Evolutionary conservation across 2,329 filamentous ascomycete species (phyloP).

Genomic region (Cercospora sp.): DNA sequence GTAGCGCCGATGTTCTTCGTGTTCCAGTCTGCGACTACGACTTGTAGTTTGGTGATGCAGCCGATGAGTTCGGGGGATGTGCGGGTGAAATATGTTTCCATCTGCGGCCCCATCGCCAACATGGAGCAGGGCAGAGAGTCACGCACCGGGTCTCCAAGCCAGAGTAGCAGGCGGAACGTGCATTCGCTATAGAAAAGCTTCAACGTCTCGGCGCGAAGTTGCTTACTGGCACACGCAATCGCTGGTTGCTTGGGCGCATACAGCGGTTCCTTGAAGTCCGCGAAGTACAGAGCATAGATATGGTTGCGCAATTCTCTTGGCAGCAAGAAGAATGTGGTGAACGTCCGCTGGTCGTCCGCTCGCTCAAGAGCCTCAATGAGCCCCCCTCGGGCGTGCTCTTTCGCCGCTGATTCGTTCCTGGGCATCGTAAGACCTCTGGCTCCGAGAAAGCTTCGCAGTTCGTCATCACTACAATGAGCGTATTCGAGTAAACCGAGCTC

Average conservation of each 20-base stretch:
- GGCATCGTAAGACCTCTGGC: too few relatives aligned
- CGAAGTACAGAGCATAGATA: constrained; percentile 24
- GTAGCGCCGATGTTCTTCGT: too few relatives aligned
- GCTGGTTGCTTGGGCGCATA: constrained; percentile 21
- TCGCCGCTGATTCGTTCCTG: too few relatives aligned
- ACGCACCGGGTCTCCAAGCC: too few relatives aligned
- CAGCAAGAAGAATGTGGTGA: constrained; percentile 6
- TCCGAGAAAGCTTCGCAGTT: constrained; percentile 1
- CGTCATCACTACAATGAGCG: neutral
- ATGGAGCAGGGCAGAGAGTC: too few relatives aligned
- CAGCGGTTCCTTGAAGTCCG: constrained; percentile 9
- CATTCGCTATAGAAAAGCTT: constrained; percentile 18
- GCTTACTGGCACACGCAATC: constrained; percentile 8
- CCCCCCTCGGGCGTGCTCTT: too few relatives aligned
- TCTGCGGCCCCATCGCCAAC: too few relatives aligned
- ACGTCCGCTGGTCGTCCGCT: neutral
- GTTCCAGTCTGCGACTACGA: too few relatives aligned
- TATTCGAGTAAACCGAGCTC: constrained; percentile 5
- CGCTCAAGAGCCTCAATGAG: neutral
- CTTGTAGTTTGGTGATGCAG: too few relatives aligned
- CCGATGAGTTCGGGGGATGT: too few relatives aligned
- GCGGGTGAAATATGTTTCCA: too few relatives aligned
- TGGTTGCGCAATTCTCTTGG: constrained; percentile 16
- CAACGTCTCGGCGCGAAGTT: constrained; percentile 18
- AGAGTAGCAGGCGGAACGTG: too few relatives aligned